These are phyloP conservation scores for Gamarada debralockiae DNA, from an alignment of 495 filamentous ascomycete species.

Conservation along the genomic window DNA sequence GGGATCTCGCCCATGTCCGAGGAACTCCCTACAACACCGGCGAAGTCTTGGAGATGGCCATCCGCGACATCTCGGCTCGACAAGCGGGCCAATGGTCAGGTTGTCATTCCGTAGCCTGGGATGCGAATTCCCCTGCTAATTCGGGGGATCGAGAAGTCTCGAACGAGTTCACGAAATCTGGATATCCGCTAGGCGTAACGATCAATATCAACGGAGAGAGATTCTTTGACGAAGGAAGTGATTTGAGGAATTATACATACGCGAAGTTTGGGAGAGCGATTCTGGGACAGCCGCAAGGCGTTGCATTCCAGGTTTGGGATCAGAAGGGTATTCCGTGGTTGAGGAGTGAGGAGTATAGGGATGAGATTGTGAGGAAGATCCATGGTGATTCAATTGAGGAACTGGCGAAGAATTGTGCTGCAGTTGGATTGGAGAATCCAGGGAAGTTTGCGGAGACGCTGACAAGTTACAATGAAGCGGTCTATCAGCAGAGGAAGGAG, in stretches of 20 bases:
- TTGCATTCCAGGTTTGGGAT: constrained; percentile 64
- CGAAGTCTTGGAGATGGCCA: constrained; percentile 45
- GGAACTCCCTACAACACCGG: constrained; percentile 61
- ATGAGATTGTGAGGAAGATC: constrained; percentile 49
- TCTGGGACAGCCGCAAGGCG: constrained; percentile 46
- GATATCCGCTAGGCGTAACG: constrained; percentile 63
- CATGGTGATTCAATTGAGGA: constrained; percentile 44
- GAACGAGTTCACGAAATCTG: constrained; percentile 64
- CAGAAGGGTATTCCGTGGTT: constrained; percentile 40
- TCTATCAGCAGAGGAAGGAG: constrained; percentile 33
- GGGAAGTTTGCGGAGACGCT: constrained; percentile 43
- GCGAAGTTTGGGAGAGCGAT: constrained; percentile 56
- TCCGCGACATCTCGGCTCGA: constrained; percentile 43
- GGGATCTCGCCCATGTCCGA: constrained; percentile 56
- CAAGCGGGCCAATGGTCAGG: constrained; percentile 55
- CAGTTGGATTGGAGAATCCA: constrained; percentile 37
- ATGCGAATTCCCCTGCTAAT: constrained; percentile 49
- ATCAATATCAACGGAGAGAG: constrained; percentile 51
- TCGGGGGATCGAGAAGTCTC: constrained; percentile 48
- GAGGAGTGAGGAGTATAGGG: constrained; percentile 53
- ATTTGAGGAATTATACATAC: constrained; percentile 62
- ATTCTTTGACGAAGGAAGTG: constrained; percentile 61
- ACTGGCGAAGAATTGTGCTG: constrained; percentile 42
- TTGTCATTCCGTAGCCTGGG: constrained; percentile 60
- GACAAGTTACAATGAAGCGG: constrained; percentile 49